A percentile compares a stretch with the other conserved stretches of the same genome.
phyloP scores from a whole-genome alignment of 176 grass and related monocot genomes.

The Oryza nivara region DNA sequence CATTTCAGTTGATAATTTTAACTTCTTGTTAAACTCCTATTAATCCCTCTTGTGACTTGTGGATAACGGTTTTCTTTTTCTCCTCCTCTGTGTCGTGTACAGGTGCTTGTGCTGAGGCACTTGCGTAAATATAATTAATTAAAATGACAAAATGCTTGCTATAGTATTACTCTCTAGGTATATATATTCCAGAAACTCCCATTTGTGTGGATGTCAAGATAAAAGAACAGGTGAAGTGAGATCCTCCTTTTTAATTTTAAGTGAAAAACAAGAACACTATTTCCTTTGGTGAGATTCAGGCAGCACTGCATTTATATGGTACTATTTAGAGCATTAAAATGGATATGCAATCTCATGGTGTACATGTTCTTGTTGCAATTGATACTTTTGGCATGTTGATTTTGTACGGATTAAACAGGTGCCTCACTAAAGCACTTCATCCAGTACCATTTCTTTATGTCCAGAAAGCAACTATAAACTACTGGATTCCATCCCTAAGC shows the following conservation, averaged over 20 bases:
- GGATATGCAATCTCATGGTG: not conserved
- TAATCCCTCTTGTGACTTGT: not conserved
- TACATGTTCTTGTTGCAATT: not conserved
- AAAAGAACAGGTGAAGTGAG: not conserved
- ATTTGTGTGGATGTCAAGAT: conserved; percentile 7
- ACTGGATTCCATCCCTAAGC: not conserved
- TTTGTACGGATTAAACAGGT: not conserved
- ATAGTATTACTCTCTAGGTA: not conserved
- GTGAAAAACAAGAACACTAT: not conserved
- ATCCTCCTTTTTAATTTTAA: not conserved
- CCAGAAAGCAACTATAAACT: conserved; percentile 25
- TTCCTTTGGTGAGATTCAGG: not conserved
- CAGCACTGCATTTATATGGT: not conserved
- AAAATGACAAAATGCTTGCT: not conserved
- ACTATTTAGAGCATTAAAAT: not conserved
- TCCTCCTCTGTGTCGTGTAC: not conserved
- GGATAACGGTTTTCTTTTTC: not conserved
- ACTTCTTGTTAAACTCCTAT: not conserved
- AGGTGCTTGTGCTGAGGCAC: not conserved
- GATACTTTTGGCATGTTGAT: not conserved
- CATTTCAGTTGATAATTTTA: not conserved
- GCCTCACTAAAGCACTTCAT: not conserved
- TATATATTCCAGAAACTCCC: not conserved
- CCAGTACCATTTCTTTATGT: not conserved
- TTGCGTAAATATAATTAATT: not conserved